Evolutionary conservation across 2,329 filamentous ascomycete species (phyloP).

Genomic region (Microthyrium microscopicum): DNA sequence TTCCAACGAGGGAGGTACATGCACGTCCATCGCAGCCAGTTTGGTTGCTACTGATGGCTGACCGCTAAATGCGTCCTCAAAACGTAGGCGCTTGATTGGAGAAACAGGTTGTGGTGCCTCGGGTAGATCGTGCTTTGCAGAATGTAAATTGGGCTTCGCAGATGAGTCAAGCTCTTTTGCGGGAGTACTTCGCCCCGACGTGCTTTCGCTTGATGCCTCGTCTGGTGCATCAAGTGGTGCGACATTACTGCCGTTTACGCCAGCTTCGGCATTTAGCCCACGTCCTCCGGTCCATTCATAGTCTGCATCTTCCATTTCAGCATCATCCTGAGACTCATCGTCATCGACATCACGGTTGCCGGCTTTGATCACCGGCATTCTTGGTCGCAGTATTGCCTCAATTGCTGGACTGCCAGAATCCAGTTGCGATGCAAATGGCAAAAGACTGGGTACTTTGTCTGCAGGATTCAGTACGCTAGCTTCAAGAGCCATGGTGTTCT

Average conservation of each 20-base stretch:
- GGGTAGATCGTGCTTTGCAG: neutral
- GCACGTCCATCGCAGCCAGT: neutral
- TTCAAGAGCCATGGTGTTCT: slow-evolving; percentile 55
- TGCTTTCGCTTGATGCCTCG: neutral
- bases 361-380: slow-evolving; percentile 11
- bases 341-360: slow-evolving; percentile 1
- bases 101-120: neutral
- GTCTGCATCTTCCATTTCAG: neutral
- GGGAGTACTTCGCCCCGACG: neutral
- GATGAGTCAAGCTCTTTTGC: neutral
- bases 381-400: slow-evolving; percentile 48
- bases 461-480: slow-evolving; percentile 68
- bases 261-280: neutral
- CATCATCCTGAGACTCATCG: neutral
- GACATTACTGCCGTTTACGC: neutral
- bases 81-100: neutral
- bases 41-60: neutral
- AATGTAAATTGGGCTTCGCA: neutral
- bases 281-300: neutral
- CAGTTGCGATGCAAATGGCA: slow-evolving; percentile 59
- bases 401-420: slow-evolving; percentile 47
- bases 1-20: neutral
- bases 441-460: slow-evolving; percentile 51
- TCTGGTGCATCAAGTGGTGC: neutral
- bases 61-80: neutral